Conservation (phyloP, 495 filamentous ascomycete species). For the Neurospora tetrasperma region DNA sequence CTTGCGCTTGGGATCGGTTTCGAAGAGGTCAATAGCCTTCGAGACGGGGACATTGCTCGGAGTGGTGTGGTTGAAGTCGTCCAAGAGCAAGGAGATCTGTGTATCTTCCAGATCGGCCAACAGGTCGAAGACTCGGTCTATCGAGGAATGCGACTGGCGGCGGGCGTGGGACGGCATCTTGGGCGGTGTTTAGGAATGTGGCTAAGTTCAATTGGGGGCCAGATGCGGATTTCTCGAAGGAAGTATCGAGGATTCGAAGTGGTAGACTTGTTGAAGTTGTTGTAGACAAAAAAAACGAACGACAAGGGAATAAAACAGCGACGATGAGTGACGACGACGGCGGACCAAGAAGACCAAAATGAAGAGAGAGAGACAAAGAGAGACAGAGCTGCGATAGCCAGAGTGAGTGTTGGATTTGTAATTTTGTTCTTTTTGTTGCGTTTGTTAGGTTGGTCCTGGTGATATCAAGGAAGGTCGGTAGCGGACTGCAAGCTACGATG, state of each 20-base stretch:
- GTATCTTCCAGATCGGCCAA: constrained; percentile 27
- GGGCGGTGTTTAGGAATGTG: constrained; percentile 1
- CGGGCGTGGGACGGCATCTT: constrained; percentile 25
- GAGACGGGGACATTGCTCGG: constrained; percentile 29
- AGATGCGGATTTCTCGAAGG: not conserved
- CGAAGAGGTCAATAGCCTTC: constrained; percentile 27
- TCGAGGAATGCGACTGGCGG: constrained; percentile 24
- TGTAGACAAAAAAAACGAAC: not conserved
- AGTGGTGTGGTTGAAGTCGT: constrained; percentile 29
- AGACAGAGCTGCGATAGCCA: not conserved
- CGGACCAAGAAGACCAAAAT: not conserved
- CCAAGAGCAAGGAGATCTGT: constrained; percentile 25
- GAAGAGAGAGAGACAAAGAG: not conserved
- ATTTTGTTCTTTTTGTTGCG: not conserved
- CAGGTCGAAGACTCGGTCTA: constrained; percentile 31
- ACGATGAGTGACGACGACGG: not conserved
- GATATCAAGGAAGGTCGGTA: constrained; percentile 1
- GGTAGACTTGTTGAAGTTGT: not conserved
- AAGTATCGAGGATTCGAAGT: not conserved
- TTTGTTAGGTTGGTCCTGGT: not conserved
- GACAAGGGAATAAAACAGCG: not conserved
- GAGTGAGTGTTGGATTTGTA: not conserved
- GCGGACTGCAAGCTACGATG: not conserved
- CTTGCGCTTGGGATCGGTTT: constrained; percentile 16
- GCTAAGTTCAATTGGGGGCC: not conserved